Evolutionary conservation across 768 basidiomycete genomes (phyloP).

Genomic region (Psilocybe cyanescens): DNA sequence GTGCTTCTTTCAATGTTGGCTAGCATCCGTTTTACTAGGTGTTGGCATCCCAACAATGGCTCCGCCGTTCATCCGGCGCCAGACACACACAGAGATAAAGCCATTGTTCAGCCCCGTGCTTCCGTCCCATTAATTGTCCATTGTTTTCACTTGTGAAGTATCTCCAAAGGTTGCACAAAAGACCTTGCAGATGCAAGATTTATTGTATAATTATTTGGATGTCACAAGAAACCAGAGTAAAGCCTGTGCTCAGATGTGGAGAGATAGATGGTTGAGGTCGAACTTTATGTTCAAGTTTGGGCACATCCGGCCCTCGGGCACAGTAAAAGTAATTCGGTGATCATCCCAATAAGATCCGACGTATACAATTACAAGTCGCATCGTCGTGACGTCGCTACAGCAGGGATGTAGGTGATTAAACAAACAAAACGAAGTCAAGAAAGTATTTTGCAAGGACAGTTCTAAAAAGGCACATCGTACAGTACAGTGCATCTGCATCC

Average conservation of each 20-base stretch:
- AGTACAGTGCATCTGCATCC: slow-evolving; percentile 5
- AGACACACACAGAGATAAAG: not conserved
- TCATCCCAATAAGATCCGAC: not conserved
- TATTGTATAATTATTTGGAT: not conserved
- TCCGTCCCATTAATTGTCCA: not conserved
- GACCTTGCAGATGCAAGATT: not conserved
- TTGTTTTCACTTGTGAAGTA: no score
- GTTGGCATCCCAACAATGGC: slow-evolving; percentile 28
- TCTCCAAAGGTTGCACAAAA: not conserved
- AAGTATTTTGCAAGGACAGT: not conserved
- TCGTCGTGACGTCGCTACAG: not conserved
- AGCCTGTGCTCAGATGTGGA: no score
- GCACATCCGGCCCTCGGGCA: no score
- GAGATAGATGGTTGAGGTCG: not conserved
- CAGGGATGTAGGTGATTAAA: not conserved
- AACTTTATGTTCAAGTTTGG: no score
- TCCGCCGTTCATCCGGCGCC: not conserved
- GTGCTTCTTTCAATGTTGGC: slow-evolving; percentile 7
- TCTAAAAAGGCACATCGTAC: slow-evolving; percentile 4
- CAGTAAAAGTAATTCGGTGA: no score
- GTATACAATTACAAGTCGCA: not conserved
- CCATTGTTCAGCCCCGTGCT: not conserved
- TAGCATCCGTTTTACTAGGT: not conserved
- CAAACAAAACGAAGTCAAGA: not conserved
- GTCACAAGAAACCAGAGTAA: not conserved